Base-by-base conservation (phyloP, 164 flowering plant genomes). In the Piper longum region DNA sequence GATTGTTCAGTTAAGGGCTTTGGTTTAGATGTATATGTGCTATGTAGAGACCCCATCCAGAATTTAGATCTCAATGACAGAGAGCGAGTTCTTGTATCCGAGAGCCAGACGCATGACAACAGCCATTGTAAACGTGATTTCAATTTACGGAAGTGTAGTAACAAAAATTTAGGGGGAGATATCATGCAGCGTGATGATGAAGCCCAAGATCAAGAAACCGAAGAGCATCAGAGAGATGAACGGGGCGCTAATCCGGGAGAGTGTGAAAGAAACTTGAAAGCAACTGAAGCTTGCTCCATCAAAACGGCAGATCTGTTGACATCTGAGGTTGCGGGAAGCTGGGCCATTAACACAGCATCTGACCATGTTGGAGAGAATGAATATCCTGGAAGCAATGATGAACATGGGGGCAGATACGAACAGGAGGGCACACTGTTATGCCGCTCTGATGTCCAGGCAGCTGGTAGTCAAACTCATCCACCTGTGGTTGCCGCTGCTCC, bases 291-390 rank as follows among this genome's bases (percentile, higher is more conserved):
- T 58, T 83, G 75, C 41, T 79, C 82, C 56, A 79, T 92, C 57
- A 79, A 78, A 73, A 88, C 97, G 7, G 73, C 81, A 0, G 98
- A 93, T 61, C 91, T 89, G 52, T 74, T 93, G 74, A 74, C 98
- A 56, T 93, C 98, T 2, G 98, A 93, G 79, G 85, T 79, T 77
- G 82, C 74, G 62, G 98, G 98, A 62, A 93, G 97, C 75, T 89
- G 97, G 97, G 96, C 90, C 55, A 69, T 71, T 70, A 86, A 84
- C 78, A 90, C 97, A 3, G 87, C 83, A 55, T 88, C 97, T 41
- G 79, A 81, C 17, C 86, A 82, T 62, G 36, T 26, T 26, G 92
- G 91, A 57, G 97, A 88, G 64, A 87, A 90, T 67, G 90, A 86
- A 64, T 86, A 91, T 59, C 85, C 76, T 4, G 63, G 77, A 63